Evolutionary conservation across 495 filamentous ascomycete genomes (phyloP).

Genomic region (Neurospora tetraspora): DNA sequence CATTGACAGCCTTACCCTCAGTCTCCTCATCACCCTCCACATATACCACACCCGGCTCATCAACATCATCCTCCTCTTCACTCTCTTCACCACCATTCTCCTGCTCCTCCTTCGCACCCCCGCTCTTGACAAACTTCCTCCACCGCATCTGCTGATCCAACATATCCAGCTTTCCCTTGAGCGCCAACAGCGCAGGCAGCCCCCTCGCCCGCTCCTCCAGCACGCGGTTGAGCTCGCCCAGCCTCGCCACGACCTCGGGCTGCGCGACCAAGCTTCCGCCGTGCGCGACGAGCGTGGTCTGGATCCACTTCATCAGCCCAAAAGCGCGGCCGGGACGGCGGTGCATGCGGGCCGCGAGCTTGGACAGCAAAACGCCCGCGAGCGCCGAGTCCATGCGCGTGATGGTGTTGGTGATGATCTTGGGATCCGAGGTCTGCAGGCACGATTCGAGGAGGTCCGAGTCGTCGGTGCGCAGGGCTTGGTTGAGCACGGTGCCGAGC

Average conservation of each 20-base stretch:
- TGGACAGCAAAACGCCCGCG: slow-evolving; percentile 65
- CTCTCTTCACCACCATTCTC: slow-evolving; percentile 51
- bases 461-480: slow-evolving; percentile 89
- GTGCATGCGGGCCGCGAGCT: slow-evolving; percentile 79
- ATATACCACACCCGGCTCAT: slow-evolving; percentile 59
- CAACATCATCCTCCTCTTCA: slow-evolving; percentile 57
- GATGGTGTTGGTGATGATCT: slow-evolving; percentile 75
- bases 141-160: slow-evolving; percentile 77
- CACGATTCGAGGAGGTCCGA: slow-evolving; percentile 80
- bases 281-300: slow-evolving; percentile 91
- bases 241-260: slow-evolving; percentile 62
- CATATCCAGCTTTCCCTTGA: slow-evolving; percentile 91
- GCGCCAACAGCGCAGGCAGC: slow-evolving; percentile 68
- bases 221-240: slow-evolving; percentile 69
- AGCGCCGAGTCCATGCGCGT: slow-evolving; percentile 79
- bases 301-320: slow-evolving; percentile 88
- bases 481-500: slow-evolving; percentile 78
- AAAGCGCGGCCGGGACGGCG: slow-evolving; percentile 80
- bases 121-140: slow-evolving; percentile 49
- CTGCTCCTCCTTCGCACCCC: slow-evolving; percentile 22
- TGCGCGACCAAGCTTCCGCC: slow-evolving; percentile 83
- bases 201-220: slow-evolving; percentile 76
- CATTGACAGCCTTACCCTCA: slow-evolving; percentile 22
- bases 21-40: slow-evolving; percentile 70
- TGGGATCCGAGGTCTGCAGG: slow-evolving; percentile 64